Evolutionary conservation across 2,329 filamentous ascomycete genomes (phyloP).

Genomic region (Fusarium sp.): DNA sequence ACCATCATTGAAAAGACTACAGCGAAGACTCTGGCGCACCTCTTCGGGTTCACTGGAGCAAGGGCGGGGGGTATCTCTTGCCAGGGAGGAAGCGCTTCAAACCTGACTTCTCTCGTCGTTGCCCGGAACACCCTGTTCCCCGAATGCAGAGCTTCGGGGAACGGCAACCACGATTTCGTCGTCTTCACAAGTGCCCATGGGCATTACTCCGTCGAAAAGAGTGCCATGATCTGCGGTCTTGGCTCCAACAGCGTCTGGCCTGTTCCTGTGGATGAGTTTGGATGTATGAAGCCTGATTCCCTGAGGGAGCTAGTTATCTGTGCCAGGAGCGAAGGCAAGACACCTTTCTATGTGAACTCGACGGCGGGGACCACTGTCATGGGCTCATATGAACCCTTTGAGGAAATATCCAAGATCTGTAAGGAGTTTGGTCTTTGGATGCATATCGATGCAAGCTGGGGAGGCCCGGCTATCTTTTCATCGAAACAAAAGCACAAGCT

Average conservation of each 20-base stretch:
- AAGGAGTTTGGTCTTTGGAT: constrained; percentile 83
- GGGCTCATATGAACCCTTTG: constrained; percentile 87
- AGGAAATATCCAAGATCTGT: constrained; percentile 77
- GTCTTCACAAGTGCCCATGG: constrained; percentile 91
- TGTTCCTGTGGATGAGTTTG: constrained; percentile 79
- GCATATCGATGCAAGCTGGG: constrained; percentile 94
- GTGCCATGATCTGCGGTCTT: constrained; percentile 89
- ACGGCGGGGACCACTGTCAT: constrained; percentile 95
- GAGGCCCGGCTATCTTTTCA: constrained; percentile 85
- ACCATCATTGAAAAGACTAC: constrained; percentile 90
- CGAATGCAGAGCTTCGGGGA: constrained; percentile 79
- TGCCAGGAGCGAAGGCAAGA: constrained; percentile 76
- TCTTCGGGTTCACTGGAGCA: constrained; percentile 82
- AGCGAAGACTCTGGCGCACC: constrained; percentile 75
- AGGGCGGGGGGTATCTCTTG: constrained; percentile 80
- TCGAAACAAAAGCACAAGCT: constrained; percentile 73
- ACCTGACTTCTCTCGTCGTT: constrained; percentile 85
- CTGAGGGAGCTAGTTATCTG: constrained; percentile 73
- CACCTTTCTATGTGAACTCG: constrained; percentile 94
- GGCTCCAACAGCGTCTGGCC: constrained; percentile 79
- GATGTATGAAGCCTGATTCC: constrained; percentile 76
- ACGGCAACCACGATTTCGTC: constrained; percentile 74
- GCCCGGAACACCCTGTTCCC: constrained; percentile 90
- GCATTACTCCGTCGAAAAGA: constrained; percentile 95
- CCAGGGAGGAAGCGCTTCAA: constrained; percentile 86